Base-by-base conservation (phyloP, 441 rosid species). In the Populus hybrid region DNA sequence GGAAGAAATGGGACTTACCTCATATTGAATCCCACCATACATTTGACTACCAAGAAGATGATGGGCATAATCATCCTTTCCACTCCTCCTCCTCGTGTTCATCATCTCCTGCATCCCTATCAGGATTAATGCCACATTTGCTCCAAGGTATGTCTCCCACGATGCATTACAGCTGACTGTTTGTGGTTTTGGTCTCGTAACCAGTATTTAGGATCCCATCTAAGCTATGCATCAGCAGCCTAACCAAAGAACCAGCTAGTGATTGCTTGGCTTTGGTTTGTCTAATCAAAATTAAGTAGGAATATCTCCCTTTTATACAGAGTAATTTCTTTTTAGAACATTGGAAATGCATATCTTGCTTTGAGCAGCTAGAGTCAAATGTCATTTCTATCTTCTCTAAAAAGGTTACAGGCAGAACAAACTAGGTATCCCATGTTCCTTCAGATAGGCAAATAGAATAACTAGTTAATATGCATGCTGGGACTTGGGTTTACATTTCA, bases 81-180 rank as follows among this genome's bases (percentile, higher is more conserved):
- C 83, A 79, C 75, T 86, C 92, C 73, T 80, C 83, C 81, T 87
- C 97, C 76, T 86, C 97, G 0, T 72, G 81, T 81, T 85, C 97
- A 23, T 88, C 93, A 61, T 89, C 95, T 67, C 92, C 86, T 32
- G 84, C 81, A 54, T 92, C 93, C 26, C 78, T 87, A 28, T 83
- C 92, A 12, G 89, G 86, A 77, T 77, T 85, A 72, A 80, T 67
- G 76, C 23, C 86, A 30, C 75, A 65, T 77, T 90, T 89, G 88
- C 75, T 67, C 65, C 88, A 83, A 86, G 97, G 97, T 93, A 86
- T 73, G 73, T 2, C 72, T 67, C 20, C 38, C 7, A 11, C 28
- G 8, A 28, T 57, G 42, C 65, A 70, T 75, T 18, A 20, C 4
- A 9, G 4, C 35, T 21, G 21, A 10, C 11, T 10, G 66, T 10